Evolutionary conservation across 1,284 basidiomycete species (phyloP).

Genomic region (Cutaneotrichosporon cutaneum): DNA sequence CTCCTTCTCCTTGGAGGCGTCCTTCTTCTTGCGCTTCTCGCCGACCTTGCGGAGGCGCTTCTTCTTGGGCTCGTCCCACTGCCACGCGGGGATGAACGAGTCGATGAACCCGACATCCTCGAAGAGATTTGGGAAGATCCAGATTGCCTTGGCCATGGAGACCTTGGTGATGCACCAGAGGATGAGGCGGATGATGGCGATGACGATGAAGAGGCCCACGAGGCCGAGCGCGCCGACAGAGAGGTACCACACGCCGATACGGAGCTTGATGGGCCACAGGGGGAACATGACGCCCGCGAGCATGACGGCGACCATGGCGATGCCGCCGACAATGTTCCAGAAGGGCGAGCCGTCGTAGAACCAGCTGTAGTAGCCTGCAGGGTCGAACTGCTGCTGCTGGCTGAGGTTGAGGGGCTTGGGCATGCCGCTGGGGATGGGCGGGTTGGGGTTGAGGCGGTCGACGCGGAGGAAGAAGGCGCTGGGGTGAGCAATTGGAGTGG

Average conservation of each 20-base stretch:
- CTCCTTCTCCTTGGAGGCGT: not conserved
- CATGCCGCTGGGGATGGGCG: conserved; percentile 65
- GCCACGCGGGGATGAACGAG: conserved; percentile 96
- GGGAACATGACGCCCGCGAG: conserved; percentile 99
- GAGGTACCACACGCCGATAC: conserved; percentile 96
- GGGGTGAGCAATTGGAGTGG: conserved; percentile 14
- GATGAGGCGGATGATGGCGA: conserved; percentile 88
- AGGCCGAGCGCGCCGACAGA: conserved; percentile 83
- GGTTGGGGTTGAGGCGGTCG: conserved; percentile 60
- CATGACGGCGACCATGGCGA: conserved; percentile 89
- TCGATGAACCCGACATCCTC: conserved; percentile 99
- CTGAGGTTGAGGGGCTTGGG: conserved; percentile 80
- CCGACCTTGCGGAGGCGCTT: conserved; percentile 60
- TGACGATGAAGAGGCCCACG: conserved; percentile 84
- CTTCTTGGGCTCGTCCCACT: conserved; percentile 94
- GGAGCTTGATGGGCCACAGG: conserved; percentile 88
- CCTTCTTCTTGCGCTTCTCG: conserved; percentile 26
- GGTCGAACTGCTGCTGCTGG: conserved; percentile 72
- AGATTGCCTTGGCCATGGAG: conserved; percentile 84
- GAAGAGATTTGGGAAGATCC: conserved; percentile 98
- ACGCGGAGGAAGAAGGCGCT: conserved; percentile 85
- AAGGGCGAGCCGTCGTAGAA: conserved; percentile 94
- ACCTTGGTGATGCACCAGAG: conserved; percentile 92
- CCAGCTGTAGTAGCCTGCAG: conserved; percentile 84
- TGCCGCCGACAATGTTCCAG: conserved; percentile 87